These are phyloP conservation scores for Chamaecyparis obtusa DNA, from an alignment of 75 land plant genomes.

Conservation along the genomic window DNA sequence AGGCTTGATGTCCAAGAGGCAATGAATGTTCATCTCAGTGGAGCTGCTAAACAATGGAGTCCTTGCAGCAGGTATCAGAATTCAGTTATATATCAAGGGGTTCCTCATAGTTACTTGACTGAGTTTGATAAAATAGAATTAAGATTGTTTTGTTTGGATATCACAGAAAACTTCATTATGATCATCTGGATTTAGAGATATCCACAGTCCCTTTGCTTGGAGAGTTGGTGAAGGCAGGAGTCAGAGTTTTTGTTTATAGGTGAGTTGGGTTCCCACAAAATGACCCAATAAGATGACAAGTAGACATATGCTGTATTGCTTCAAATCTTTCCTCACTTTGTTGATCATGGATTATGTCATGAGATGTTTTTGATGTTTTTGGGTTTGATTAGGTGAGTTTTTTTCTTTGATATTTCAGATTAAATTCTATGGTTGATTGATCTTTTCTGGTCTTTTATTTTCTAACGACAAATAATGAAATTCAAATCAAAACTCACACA, in stretches of 20 bases:
- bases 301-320: neutral
- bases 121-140: neutral
- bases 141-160: neutral
- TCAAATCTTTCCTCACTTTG: neutral
- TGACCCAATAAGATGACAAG: too few species aligned
- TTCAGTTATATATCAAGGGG: neutral
- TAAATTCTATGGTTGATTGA: too few species aligned
- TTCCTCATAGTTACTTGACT: neutral
- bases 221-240: constrained; percentile 5
- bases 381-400: too few species aligned
- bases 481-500: too few species aligned
- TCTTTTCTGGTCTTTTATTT: too few species aligned
- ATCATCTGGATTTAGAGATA: constrained; percentile 11
- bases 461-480: too few species aligned
- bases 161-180: neutral
- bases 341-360: neutral
- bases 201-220: constrained; percentile 16
- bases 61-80: constrained; percentile 30
- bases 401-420: too few species aligned
- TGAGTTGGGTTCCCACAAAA: neutral
- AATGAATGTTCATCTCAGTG: constrained; percentile 26
- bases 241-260: constrained; percentile 15
- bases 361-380: too few species aligned
- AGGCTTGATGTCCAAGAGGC: constrained; percentile 43
- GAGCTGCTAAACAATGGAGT: constrained; percentile 23